Evolutionary conservation across 73 alveolate species (phyloP), one percentile per base, ranked within the genome.

Genomic region (Paramecium caudatum): DNA sequence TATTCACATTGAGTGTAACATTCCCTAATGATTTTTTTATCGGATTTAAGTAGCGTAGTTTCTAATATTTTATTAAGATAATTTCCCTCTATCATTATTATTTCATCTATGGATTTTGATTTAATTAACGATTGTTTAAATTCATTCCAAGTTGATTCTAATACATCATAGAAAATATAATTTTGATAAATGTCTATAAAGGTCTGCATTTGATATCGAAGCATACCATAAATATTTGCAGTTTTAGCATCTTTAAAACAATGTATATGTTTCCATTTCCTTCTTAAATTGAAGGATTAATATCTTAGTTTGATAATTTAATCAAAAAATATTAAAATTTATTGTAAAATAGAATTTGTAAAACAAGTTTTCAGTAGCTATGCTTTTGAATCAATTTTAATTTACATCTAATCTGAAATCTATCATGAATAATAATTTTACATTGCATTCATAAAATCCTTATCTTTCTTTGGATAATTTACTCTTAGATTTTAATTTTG

Each of bases 91-190:
- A 37, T 43, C 17, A 17, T 37, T 13, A 68, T 37, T 0, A 68
- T 68, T 68, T 68, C 47, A 34, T 68, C 84, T 32, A 68, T 34
- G 13, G 84, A 34, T 32, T 68, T 32, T 34, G 61, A 34, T 17
- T 34, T 32, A 10, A 2, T 30, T 30, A 68, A 16, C 6, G 30
- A 5, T 0, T 68, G 19, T 34, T 34, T 68, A 68, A 68, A 68
- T 1, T 68, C 84, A n/a, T 68, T 34, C 84, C 84, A 68, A 34
- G 84, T 68, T n/a, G 84, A 34, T 37, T 68, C 84, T 34, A 68
- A 37, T 10, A 68, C 50, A 68, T 68, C 84, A 68, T 68, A 68
- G 37, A 68, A 68, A 32, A 68, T 68, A 16, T 34, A 68, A 34
- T 68, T 68, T 37, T 34, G 34, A 30, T 68, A 68, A 3, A 34